These are phyloP conservation scores for Inga laurina DNA, from an alignment of 306 rosid species.

Conservation along the genomic window DNA sequence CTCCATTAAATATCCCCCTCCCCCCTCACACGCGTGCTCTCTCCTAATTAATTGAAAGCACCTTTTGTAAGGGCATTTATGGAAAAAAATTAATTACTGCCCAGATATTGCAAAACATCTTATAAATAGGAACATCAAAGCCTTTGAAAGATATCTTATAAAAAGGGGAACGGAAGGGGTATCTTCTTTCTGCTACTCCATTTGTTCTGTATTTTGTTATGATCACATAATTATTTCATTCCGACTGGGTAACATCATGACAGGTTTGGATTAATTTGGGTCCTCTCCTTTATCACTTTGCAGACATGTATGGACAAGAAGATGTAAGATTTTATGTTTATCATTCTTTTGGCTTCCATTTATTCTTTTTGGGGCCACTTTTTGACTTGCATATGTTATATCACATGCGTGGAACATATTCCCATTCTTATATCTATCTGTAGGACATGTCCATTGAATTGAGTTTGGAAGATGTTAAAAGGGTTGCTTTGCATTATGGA, in stretches of 20 bases:
- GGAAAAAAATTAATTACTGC: neutral
- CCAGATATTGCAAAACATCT: neutral
- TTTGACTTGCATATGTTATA: neutral
- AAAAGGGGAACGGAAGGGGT: neutral
- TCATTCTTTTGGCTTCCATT: neutral
- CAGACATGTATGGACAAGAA: constrained; percentile 86
- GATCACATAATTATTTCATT: constrained; percentile 11
- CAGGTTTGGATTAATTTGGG: constrained; percentile 99
- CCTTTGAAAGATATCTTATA: neutral
- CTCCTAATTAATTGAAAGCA: neutral
- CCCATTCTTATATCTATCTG: constrained; percentile 22
- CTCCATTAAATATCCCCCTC: neutral
- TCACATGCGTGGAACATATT: neutral
- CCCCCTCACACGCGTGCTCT: no score
- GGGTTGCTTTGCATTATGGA: constrained; percentile 75
- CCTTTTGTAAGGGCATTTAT: neutral
- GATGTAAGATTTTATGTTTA: constrained; percentile 54
- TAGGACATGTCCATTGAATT: constrained; percentile 95
- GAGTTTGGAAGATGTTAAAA: constrained; percentile 95
- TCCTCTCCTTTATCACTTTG: constrained; percentile 93
- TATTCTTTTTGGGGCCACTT: neutral
- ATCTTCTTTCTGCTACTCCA: neutral
- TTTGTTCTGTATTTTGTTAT: neutral
- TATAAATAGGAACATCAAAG: neutral
- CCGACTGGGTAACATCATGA: constrained; percentile 40